Percentiles rank a stretch among this genome's conserved stretches.
phyloP scores from a whole-genome alignment of 805 yeast genomes.

The Yamadazyma takamatsuzukensis region DNA sequence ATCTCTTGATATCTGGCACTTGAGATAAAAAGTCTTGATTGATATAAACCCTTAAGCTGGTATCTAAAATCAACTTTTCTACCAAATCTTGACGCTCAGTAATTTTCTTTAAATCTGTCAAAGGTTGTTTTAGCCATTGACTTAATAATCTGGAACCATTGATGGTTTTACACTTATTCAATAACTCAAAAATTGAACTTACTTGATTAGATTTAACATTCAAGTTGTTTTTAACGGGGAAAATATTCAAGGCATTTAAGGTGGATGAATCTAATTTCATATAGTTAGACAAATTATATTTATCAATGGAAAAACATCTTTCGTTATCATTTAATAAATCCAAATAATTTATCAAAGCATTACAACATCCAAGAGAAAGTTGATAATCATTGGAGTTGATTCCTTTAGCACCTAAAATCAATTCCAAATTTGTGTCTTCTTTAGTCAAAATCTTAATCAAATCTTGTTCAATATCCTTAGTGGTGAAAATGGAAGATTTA shows the following conservation, averaged over 20 bases:
- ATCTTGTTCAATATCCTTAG: conserved; percentile 74
- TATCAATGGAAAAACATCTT: conserved; percentile 47
- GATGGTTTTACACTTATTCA: conserved; percentile 83
- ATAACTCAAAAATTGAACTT: conserved; percentile 69
- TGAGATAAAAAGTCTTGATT: conserved; percentile 63
- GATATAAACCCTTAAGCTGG: conserved; percentile 60
- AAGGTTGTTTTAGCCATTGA: conserved; percentile 96
- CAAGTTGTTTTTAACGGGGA: conserved; percentile 47
- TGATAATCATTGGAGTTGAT: conserved; percentile 41
- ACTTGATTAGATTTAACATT: conserved; percentile 21
- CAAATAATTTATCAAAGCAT: conserved; percentile 68
- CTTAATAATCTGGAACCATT: conserved; percentile 87
- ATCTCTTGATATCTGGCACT: conserved; percentile 79
- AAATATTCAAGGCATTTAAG: conserved; percentile 78
- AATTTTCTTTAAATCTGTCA: conserved; percentile 61
- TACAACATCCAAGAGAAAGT: conserved; percentile 57
- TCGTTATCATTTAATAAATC: conserved; percentile 48
- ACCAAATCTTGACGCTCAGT: conserved; percentile 70
- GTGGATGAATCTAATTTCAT: conserved; percentile 94
- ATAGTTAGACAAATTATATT: conserved; percentile 70
- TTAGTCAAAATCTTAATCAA: conserved; percentile 56
- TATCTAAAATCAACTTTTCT: conserved; percentile 66
- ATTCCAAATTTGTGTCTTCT: conserved; percentile 31
- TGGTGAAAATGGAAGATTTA: conserved; percentile 54
- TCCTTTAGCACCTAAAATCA: conserved; percentile 54